A percentile compares a stretch with the other conserved stretches of the same genome.
These are phyloP conservation scores for Hordeum vulgare DNA, from an alignment of 176 grass and related monocot genomes.

Conservation along the genomic window MorexV3_pseudomolecules_assembly NC_058522.1:25548457-25548956, in stretches of 20 bases:
- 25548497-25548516: conserved; percentile 19
- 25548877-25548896: conserved; percentile 44
- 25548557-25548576: conserved; percentile 51
- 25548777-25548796: conserved; percentile 34
- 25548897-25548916: conserved; percentile 15
- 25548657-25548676: not conserved
- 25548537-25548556: conserved; percentile 53
- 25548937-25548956: not conserved
- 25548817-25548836: conserved; percentile 46
- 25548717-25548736: conserved; percentile 17
- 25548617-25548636: conserved; percentile 64
- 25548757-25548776: conserved; percentile 71
- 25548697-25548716: not conserved
- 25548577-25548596: conserved; percentile 43
- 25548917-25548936: conserved; percentile 47
- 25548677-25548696: not conserved
- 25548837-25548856: conserved; percentile 36
- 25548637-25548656: conserved; percentile 9
- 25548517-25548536: conserved; percentile 21
- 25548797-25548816: conserved; percentile 29
- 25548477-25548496: conserved; percentile 8
- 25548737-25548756: conserved; percentile 43
- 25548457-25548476: conserved; percentile 29
- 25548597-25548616: conserved; percentile 40
- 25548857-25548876: conserved; percentile 54